Evolutionary conservation across 2,329 filamentous ascomycete genomes (phyloP), one percentile per base, ranked within the genome.

Genomic region (Ophiostoma angusticollis): DNA sequence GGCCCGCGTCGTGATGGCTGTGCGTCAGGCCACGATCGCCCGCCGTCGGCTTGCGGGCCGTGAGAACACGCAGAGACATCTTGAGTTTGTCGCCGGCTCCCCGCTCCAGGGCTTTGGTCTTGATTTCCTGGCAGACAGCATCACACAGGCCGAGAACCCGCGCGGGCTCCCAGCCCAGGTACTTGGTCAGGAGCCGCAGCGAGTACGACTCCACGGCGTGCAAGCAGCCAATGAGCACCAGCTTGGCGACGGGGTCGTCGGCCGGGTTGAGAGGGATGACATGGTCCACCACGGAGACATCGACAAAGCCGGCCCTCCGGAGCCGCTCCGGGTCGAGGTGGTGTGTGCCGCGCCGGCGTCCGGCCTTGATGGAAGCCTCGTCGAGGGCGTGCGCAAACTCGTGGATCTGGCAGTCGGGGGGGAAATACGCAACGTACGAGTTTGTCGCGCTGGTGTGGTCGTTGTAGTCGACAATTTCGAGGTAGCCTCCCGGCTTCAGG

Each of bases 131-230:
- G 3, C 65, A 65, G 5, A 66, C 61, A 36, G 58, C 48, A 39
- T 67, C 63, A 49, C 69, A 71, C 18, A 61, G 56, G 21, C 54
- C 52, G 33, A 65, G 63, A 41, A 68, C 69, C 24, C 63, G 56
- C 1, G 68, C 61, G 1, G 65, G 54, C 17, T 66, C 61, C 69
- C 70, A 74, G 7, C 58, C 65, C 56, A 71, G 63, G 34, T 70
- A 58, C 45, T 62, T 64, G 1, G 69, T 74, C 41, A 75, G 57
- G 9, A 67, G 58, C 24, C 72, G 61, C 45, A 75, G 50, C 2
- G 63, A 57, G 29, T 63, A 55, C 0, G 61, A 61, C 28, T 60
- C 60, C 1, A 68, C 57, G 6, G 60, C 56, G 22, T 65, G 60
- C 16, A 55, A 44, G 11, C 67, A 53, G 22, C 60, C 58, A 9